phyloP scores from a whole-genome alignment of 805 yeast genomes.

The Maudiozyma pseudohumilis region DNA sequence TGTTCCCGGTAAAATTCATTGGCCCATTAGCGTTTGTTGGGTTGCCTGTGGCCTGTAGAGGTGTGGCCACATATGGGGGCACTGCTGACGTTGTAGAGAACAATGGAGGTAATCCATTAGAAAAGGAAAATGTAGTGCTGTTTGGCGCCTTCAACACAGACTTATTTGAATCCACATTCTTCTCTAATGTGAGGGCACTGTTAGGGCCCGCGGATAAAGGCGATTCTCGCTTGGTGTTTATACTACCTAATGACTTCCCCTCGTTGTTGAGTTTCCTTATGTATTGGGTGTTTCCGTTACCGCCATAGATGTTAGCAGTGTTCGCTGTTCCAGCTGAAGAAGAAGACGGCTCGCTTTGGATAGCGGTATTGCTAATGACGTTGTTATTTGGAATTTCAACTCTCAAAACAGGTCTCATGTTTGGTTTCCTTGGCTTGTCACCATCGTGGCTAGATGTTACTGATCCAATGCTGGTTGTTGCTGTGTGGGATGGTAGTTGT shows the following conservation, averaged over 20 bases:
- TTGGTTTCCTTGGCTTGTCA: neutral
- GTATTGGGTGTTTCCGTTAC: conserved; percentile 2
- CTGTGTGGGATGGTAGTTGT: neutral
- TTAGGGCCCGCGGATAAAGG: neutral
- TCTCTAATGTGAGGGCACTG: conserved; percentile 5
- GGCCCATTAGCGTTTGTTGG: conserved; percentile 6
- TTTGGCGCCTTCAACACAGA: conserved; percentile 2
- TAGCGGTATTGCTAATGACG: conserved; percentile 19
- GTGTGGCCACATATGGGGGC: conserved; percentile 29
- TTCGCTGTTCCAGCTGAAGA: conserved; percentile 26
- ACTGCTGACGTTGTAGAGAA: conserved; percentile 24
- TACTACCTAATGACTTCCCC: neutral
- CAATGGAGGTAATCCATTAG: conserved; percentile 21
- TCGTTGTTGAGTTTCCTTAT: conserved; percentile 2
- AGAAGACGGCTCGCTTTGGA: conserved; percentile 28
- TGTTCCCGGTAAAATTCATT: neutral
- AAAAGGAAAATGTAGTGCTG: conserved; percentile 4
- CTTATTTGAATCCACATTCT: conserved; percentile 1
- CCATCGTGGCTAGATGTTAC: neutral
- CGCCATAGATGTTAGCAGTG: conserved; percentile 18
- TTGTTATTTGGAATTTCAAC: conserved; percentile 54
- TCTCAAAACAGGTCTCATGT: conserved; percentile 45
- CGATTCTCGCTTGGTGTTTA: conserved; percentile 1
- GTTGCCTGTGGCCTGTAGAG: conserved; percentile 25
- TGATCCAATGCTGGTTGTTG: neutral